Evolutionary conservation across 495 filamentous ascomycete genomes (phyloP).

Genomic region (Penicillium angulare): DNA sequence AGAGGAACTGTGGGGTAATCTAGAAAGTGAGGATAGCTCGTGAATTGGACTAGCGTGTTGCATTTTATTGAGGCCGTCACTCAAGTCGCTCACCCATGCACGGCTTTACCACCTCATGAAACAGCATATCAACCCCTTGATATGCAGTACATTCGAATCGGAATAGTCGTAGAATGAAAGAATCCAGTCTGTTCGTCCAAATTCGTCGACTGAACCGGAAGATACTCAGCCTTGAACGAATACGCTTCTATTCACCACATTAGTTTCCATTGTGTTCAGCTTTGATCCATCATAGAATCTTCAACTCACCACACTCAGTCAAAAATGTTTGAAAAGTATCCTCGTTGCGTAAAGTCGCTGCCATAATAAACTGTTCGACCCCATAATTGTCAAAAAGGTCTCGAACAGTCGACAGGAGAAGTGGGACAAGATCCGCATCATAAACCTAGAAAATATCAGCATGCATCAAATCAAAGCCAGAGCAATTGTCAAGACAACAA

Average conservation of each 20-base stretch:
- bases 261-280: background rate
- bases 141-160: conserved; percentile 47
- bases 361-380: conserved; percentile 51
- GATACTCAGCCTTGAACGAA: conserved; percentile 38
- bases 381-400: conserved; percentile 52
- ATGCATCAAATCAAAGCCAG: background rate
- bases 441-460: conserved; percentile 52
- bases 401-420: conserved; percentile 54
- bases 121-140: conserved; percentile 1
- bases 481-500: background rate
- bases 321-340: conserved; percentile 60
- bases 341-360: conserved; percentile 61
- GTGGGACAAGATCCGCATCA: conserved; percentile 56
- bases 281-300: background rate
- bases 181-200: conserved; percentile 54
- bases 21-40: too few species aligned
- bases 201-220: conserved; percentile 43
- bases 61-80: too few species aligned
- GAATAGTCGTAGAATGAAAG: conserved; percentile 53
- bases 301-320: conserved; percentile 54
- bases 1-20: too few species aligned
- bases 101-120: background rate
- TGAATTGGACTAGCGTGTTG: too few species aligned
- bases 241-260: conserved; percentile 23
- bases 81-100: too few species aligned